Base-by-base conservation (phyloP, 2,329 filamentous ascomycete species). In the Nothomitra cinnamomea region DNA sequence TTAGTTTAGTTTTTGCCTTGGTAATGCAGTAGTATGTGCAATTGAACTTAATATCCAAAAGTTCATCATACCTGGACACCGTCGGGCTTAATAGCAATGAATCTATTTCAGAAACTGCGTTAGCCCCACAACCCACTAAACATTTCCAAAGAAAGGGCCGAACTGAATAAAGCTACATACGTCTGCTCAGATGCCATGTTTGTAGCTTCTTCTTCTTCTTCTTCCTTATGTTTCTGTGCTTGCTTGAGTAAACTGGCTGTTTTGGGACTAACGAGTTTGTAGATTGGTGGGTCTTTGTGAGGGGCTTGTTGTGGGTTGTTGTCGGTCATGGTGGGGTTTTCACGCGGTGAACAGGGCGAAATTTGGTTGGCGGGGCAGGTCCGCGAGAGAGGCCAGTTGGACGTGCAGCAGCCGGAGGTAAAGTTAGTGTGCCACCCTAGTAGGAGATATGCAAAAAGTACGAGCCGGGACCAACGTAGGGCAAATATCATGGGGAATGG, bases 31-130 rank as follows among this genome's bases (percentile, higher is more conserved):
- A 49, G 15, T 12, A 32, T 12, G 7, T 24, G 24, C 38, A 54
- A 53, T 45, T 22, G 22, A 19, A 36, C 3, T 19, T 22, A 12
- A 32, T 8, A 19, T n/a, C 12, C 22, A 48, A 5, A 13, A 28
- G 38, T 52, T 49, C 47, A 56, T 57, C 74, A 63, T 83, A 94
- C 88, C 83, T 95, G 92, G 76, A 96, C 92, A 72, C 92, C 92
- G 76, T 96, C 92, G 65, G 90, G 92, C 88, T 98, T 98, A 82
- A 98, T 87, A 70, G 92, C 92, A 80, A 96, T 96, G 86, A 96
- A 96, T 78, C 90, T 96, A 51, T 51, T 56, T 59, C 64, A 22
- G 10, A 32, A 32, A 5, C 10, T 21, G 8, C 28, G n/a, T 40
- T 54, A 42, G 36, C 32, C 19, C 35, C 19, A 19, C 21, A 5